These are phyloP conservation scores for Astrephomene gubernaculifera DNA, from an alignment of 139 green algal species.

Conservation along the genomic window DNA sequence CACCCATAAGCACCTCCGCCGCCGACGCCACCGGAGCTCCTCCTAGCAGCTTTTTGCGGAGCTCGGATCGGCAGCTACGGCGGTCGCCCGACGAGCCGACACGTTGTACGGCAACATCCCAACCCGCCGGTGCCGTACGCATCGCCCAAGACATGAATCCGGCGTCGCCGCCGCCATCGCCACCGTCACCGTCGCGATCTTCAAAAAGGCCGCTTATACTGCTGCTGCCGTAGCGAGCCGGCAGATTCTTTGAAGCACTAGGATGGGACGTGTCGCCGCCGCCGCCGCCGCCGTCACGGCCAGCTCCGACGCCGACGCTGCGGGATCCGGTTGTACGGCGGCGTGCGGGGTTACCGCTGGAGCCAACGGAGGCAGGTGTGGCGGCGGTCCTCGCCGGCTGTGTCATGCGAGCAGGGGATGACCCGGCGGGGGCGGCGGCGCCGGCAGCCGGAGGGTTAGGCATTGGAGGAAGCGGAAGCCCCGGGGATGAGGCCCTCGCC, in stretches of 20 bases:
- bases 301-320: too few species aligned
- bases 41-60: not conserved
- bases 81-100: not conserved
- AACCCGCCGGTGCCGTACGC: conserved; percentile 13
- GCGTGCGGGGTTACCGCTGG: not conserved
- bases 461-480: too few species aligned
- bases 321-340: not conserved
- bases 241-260: too few species aligned
- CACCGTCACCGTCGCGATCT: not conserved
- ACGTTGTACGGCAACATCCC: not conserved
- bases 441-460: too few species aligned
- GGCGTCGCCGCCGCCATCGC: not conserved
- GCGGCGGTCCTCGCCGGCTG: too few species aligned
- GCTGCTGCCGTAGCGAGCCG: conserved; percentile 13
- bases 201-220: not conserved
- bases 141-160: conserved; percentile 7
- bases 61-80: not conserved
- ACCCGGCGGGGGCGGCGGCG: too few species aligned
- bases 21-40: not conserved
- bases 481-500: too few species aligned
- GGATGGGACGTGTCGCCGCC: too few species aligned
- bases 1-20: not conserved
- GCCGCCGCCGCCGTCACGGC: too few species aligned
- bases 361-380: too few species aligned
- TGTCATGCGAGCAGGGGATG: too few species aligned